A percentile compares a stretch with the other conserved stretches of the same genome.
Evolutionary conservation across 139 green algal species (phyloP).

Genomic region (Gonium pectorale): DNA sequence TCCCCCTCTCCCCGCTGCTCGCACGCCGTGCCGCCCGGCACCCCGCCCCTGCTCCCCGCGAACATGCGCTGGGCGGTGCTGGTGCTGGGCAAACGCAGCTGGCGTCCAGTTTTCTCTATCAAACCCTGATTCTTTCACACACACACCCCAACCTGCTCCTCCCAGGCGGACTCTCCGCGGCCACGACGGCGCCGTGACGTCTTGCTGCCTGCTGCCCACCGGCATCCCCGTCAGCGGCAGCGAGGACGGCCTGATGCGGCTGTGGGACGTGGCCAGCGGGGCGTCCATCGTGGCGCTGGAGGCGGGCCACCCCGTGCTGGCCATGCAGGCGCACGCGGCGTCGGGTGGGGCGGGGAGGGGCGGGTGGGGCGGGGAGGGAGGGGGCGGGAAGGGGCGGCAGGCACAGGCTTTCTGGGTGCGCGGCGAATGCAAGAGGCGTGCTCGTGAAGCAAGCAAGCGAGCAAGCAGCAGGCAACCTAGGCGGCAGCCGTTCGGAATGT

Average conservation of each 20-base stretch:
- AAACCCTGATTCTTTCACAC: background rate
- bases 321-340: slow-evolving; percentile 44
- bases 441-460: too few relatives aligned
- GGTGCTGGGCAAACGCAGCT: too few relatives aligned
- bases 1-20: too few relatives aligned
- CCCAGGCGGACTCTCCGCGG: slow-evolving; percentile 50
- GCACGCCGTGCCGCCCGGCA: too few relatives aligned
- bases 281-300: slow-evolving; percentile 54
- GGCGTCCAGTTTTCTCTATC: too few relatives aligned
- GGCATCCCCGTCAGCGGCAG: slow-evolving; percentile 52
- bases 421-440: too few relatives aligned
- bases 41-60: too few relatives aligned
- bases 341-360: slow-evolving; percentile 15
- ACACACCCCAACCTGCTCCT: background rate
- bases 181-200: slow-evolving; percentile 56
- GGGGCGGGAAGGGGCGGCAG: background rate
- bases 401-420: too few relatives aligned
- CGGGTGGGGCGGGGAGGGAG: background rate
- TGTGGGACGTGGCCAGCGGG: slow-evolving; percentile 58
- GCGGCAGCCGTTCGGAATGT: too few relatives aligned
- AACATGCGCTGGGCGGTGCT: too few relatives aligned
- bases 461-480: too few relatives aligned
- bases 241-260: slow-evolving; percentile 57
- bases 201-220: slow-evolving; percentile 34
- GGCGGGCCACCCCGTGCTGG: slow-evolving; percentile 26